Evolutionary conservation across 345 rosid genomes (phyloP).

Genomic region (Brassica cretica): DNA sequence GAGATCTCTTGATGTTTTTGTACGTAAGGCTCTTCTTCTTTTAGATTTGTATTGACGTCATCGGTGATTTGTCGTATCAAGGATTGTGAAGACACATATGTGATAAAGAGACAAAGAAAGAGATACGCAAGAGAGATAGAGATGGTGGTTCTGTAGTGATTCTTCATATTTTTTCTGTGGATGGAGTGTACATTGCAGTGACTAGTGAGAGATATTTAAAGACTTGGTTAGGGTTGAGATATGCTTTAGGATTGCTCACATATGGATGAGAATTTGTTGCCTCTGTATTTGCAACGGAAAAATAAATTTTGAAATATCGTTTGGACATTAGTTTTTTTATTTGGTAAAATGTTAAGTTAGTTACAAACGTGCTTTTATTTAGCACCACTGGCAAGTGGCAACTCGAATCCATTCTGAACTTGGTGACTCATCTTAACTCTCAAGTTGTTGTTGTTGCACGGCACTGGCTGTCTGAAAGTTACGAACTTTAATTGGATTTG

Average conservation of each 20-base stretch:
- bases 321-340: background rate
- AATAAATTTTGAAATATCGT: background rate
- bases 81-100: background rate
- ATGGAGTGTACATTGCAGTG: background rate
- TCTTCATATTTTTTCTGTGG: background rate
- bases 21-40: background rate
- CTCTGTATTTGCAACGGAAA: background rate
- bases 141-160: slow-evolving; percentile 6
- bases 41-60: background rate
- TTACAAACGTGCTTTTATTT: background rate
- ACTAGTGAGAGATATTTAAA: background rate
- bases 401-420: background rate
- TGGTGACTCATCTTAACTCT: background rate
- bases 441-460: background rate
- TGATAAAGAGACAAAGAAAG: slow-evolving; percentile 1
- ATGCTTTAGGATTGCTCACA: background rate
- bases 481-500: background rate
- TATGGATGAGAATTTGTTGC: background rate
- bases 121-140: background rate
- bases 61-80: background rate
- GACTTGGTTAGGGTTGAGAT: background rate
- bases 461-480: background rate
- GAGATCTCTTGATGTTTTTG: background rate
- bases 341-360: no score
- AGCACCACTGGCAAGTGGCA: background rate